Evolutionary conservation across 75 land plant genomes (phyloP), one percentile per base, ranked within the genome.

Genomic region (Selaginella tamariscina): DNA sequence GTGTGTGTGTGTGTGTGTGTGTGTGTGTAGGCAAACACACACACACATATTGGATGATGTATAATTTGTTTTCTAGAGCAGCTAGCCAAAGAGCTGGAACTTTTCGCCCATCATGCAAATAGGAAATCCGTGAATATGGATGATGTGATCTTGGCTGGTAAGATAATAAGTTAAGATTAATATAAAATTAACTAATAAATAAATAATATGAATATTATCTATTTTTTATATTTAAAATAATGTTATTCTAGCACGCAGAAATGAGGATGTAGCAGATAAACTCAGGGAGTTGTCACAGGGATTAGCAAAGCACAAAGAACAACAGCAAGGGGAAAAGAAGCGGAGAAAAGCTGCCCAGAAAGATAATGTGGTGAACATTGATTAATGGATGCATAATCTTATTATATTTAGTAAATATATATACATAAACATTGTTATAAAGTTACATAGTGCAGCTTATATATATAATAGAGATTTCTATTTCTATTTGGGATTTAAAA

Each of bases 41-140:
- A n/a, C n/a, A n/a, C n/a, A n/a, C n/a, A n/a, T n/a, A n/a, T n/a
- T n/a, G n/a, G n/a, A n/a, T n/a, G n/a, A n/a, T n/a, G n/a, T n/a
- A n/a, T n/a, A n/a, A n/a, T n/a, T n/a, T n/a, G n/a, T 20, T 1
- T 2, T 29, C 1, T 76, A 82, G 95, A 83, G 65, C 79, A 76
- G 67, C 39, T 92, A 33, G 94, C 84, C 18, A 81, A 75, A 66
- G 98, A 92, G 70, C 75, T 88, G 30, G 95, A 89, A 56, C 67
- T 84, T 32, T 92, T 92, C 77, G 81, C 95, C 26, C 95, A 92
- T 67, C 98, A 92, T 77, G 95, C 85, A 24, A 80, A 83, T 29
- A 84, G 98, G 23, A 92, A 89, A 67, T 74, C 86, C 2, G 87
- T 92, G 20, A 89, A 84, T 30, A 73, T 78, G 75, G 95, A 92